Conservation (phyloP, 2,329 filamentous ascomycete genomes). For the Paraphaeosphaeria minitans region DNA sequence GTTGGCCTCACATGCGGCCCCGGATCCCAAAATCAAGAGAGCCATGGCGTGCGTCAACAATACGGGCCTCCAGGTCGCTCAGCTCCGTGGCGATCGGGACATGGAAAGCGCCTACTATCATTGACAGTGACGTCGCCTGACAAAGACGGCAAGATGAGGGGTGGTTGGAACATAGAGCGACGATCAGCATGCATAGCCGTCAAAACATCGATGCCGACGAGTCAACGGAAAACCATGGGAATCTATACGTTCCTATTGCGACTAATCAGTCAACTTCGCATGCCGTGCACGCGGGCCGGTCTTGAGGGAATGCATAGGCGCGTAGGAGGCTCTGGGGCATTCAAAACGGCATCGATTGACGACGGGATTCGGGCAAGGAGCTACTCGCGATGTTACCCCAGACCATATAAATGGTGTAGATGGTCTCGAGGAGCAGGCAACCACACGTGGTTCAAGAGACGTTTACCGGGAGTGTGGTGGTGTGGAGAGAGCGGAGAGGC, state of each 20-base stretch:
- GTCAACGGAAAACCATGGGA: neutral
- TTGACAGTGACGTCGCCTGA: conserved; percentile 1
- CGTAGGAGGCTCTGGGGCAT: too few relatives aligned
- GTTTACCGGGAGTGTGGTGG: neutral
- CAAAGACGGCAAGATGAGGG: conserved; percentile 8
- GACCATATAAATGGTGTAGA: too few relatives aligned
- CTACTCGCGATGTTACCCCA: too few relatives aligned
- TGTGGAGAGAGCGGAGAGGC: neutral
- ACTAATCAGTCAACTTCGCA: too few relatives aligned
- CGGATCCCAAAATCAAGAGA: neutral
- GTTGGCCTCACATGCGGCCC: neutral
- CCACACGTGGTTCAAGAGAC: too few relatives aligned
- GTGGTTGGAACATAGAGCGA: neutral
- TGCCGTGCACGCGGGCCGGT: too few relatives aligned
- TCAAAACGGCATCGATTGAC: too few relatives aligned
- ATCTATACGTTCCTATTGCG: too few relatives aligned
- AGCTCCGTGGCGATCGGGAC: neutral
- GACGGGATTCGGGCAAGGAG: too few relatives aligned
- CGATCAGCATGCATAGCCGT: neutral
- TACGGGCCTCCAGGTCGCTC: neutral
- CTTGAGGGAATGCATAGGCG: too few relatives aligned
- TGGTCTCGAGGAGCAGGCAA: too few relatives aligned
- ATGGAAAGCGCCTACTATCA: neutral
- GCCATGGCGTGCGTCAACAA: conserved; percentile 6
- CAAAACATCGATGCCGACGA: neutral